Evolutionary conservation across 257 asterid genomes (phyloP).

Genomic region (Handroanthus guayacan): DNA sequence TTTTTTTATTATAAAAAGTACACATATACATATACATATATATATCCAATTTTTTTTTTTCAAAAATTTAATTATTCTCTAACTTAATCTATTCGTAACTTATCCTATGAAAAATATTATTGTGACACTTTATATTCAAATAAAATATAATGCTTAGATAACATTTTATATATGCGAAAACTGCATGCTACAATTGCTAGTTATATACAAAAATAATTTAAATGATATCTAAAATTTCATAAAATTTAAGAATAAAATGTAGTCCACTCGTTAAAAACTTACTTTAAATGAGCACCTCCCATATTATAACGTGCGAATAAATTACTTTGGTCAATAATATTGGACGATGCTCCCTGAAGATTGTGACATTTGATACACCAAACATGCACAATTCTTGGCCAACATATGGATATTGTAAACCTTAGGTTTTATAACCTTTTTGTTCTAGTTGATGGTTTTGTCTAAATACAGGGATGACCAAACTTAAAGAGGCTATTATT

Average conservation of each 20-base stretch:
- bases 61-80: no score
- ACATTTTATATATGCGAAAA: no score
- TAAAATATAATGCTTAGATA: no score
- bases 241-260: neutral
- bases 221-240: no score
- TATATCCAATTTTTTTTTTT: no score
- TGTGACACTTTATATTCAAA: no score
- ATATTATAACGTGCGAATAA: conserved; percentile 12
- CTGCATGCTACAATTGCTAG: no score
- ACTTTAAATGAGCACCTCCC: conserved; percentile 24
- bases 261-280: conserved; percentile 33
- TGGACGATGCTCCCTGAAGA: neutral
- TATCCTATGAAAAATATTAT: no score
- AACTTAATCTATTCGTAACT: no score
- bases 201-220: no score
- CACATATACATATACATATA: neutral
- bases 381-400: neutral
- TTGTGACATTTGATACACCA: conserved; percentile 12
- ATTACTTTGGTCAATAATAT: neutral
- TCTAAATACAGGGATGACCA: neutral
- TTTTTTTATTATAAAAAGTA: neutral
- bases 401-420: neutral
- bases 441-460: neutral
- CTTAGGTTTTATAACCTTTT: neutral
- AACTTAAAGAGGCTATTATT: neutral